Evolutionary conservation across 352 stramenopile species (phyloP).

Genomic region (Pythium phragmiticola): DNA sequence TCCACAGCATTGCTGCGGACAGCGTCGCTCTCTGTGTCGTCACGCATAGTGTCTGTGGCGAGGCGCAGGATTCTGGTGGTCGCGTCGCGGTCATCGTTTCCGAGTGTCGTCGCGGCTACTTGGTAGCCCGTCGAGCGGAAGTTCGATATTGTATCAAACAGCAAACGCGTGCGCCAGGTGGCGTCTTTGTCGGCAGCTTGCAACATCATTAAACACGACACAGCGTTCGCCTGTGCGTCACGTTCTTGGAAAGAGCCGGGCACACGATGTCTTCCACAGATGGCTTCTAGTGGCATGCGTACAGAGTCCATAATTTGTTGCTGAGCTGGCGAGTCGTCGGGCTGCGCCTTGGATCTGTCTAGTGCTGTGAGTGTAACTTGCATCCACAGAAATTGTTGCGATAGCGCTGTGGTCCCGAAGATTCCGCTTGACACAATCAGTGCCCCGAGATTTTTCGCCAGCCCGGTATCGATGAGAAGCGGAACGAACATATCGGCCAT

Average conservation of each 20-base stretch:
- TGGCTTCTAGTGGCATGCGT: slow-evolving; percentile 43
- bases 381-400: slow-evolving; percentile 15
- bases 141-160: slow-evolving; percentile 57
- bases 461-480: slow-evolving; percentile 52
- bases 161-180: slow-evolving; percentile 48
- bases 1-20: slow-evolving; percentile 39
- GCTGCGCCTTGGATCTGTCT: not conserved
- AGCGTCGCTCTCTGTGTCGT: slow-evolving; percentile 51
- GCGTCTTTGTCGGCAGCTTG: slow-evolving; percentile 20
- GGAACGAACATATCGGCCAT: slow-evolving; percentile 57
- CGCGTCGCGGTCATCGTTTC: not conserved
- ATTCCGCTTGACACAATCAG: slow-evolving; percentile 3
- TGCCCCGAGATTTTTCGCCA: slow-evolving; percentile 28
- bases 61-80: slow-evolving; percentile 37
- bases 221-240: slow-evolving; percentile 36
- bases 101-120: not conserved
- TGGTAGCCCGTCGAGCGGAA: slow-evolving; percentile 49
- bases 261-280: slow-evolving; percentile 49
- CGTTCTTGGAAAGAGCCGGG: slow-evolving; percentile 54
- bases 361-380: not conserved
- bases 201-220: slow-evolving; percentile 42
- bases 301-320: slow-evolving; percentile 21
- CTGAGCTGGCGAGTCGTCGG: not conserved
- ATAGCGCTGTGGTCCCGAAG: not conserved
- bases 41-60: slow-evolving; percentile 43